Conservation (phyloP, 805 yeast genomes). For the Yamadazyma kitorensis region DNA sequence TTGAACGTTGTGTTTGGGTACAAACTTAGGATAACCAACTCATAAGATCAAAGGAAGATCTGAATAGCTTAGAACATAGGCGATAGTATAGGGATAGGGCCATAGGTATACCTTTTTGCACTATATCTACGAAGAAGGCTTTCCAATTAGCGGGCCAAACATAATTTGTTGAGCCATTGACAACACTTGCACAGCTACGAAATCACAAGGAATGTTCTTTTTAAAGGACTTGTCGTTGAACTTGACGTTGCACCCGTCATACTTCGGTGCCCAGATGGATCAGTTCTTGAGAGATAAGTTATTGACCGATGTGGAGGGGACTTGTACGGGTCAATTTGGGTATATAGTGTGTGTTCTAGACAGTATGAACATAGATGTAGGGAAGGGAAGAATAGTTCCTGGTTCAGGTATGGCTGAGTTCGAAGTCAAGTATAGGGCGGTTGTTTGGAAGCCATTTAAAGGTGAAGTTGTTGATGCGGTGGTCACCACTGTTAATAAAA, state of each 20-base stretch:
- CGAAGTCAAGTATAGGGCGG: slow-evolving; percentile 92
- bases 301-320: slow-evolving; percentile 95
- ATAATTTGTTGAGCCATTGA: too few species aligned
- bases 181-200: too few species aligned
- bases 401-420: slow-evolving; percentile 94
- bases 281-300: slow-evolving; percentile 86
- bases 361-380: slow-evolving; percentile 91
- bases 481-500: slow-evolving; percentile 87
- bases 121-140: too few species aligned
- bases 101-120: too few species aligned
- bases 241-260: slow-evolving; percentile 94
- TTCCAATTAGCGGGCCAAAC: too few species aligned
- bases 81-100: too few species aligned
- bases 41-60: too few species aligned
- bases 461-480: slow-evolving; percentile 98
- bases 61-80: too few species aligned
- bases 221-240: slow-evolving; percentile 86
- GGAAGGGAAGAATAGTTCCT: slow-evolving; percentile 88
- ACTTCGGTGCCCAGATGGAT: slow-evolving; percentile 97
- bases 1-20: too few species aligned
- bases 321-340: slow-evolving; percentile 98
- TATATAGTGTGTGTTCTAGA: slow-evolving; percentile 95
- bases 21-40: too few species aligned
- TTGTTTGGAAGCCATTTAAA: slow-evolving; percentile 97
- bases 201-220: slow-evolving; percentile 47